Evolutionary conservation across 2,329 filamentous ascomycete genomes (phyloP).

Genomic region (Alternaria brassicicola): DNA sequence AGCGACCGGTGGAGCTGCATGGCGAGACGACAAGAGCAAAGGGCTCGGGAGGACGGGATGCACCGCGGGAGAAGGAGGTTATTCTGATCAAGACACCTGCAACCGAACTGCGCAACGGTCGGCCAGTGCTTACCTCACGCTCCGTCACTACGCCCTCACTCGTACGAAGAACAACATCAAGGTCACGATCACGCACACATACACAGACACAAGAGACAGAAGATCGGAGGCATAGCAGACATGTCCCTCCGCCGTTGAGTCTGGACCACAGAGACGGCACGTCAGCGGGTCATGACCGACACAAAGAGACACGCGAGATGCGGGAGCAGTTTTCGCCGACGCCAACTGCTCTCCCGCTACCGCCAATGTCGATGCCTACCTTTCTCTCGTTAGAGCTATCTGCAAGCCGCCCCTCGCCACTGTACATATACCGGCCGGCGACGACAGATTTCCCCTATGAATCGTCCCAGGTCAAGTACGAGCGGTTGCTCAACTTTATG

Average conservation of each 20-base stretch:
- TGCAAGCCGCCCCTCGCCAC: slow-evolving; percentile 63
- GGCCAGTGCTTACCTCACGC: slow-evolving; percentile 42
- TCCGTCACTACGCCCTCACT: slow-evolving; percentile 48
- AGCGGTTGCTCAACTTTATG: slow-evolving; percentile 87
- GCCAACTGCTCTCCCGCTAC: slow-evolving; percentile 59
- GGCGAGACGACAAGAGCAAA: slow-evolving; percentile 3
- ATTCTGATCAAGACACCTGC: slow-evolving; percentile 39
- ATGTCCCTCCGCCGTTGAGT: slow-evolving; percentile 42
- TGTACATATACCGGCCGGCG: slow-evolving; percentile 67
- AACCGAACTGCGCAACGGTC: slow-evolving; percentile 29
- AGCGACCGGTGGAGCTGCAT: slow-evolving; percentile 25
- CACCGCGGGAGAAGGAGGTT: slow-evolving; percentile 34
- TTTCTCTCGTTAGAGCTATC: slow-evolving; percentile 70
- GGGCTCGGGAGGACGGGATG: slow-evolving; percentile 17
- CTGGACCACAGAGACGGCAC: slow-evolving; percentile 40
- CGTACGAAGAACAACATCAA: slow-evolving; percentile 47
- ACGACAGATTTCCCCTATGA: slow-evolving; percentile 77
- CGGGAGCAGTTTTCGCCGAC: slow-evolving; percentile 51
- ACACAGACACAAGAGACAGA: slow-evolving; percentile 29
- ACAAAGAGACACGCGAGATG: slow-evolving; percentile 29
- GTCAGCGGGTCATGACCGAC: slow-evolving; percentile 39
- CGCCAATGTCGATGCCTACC: slow-evolving; percentile 67
- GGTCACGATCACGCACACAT: slow-evolving; percentile 26
- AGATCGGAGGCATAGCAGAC: slow-evolving; percentile 25
- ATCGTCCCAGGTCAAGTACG: slow-evolving; percentile 88